Evolutionary conservation across 2,329 filamentous ascomycete species (phyloP), one percentile per base, ranked within the genome.

Genomic region (Fusarium cyanostomum): DNA sequence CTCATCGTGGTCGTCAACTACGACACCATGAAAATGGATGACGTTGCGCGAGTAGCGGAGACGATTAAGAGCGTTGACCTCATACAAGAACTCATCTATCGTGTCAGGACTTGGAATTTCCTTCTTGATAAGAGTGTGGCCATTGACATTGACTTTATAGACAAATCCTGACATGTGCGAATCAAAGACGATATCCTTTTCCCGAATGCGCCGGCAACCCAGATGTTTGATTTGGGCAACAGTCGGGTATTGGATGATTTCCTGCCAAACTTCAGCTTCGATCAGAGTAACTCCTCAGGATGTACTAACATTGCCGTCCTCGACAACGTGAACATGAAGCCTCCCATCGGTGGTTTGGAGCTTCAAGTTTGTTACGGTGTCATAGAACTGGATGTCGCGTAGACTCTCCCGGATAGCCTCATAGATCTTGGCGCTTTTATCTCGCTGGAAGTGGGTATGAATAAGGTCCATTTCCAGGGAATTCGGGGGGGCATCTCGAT

Each of bases 161-260:
- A 98, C 95, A 73, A 98, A 99, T 2, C 95, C 95, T 18, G 94
- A 98, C 75, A 98, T 87, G 79, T 99, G 95, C 1, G 92, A 91
- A 67, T 96, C 91, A 71, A 99, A 97, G 37, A 87, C 82, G 31
- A 99, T 81, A 33, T 92, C 87, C 44, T 85, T 86, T 74, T 98
- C 94, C 31, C 82, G 84, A 75, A 89, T 88, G 56, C 81, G 84
- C 62, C 78, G 81, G 68, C 87, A 91, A 31, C 78, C 76, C 48
- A 97, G 81, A 75, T 98, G 92, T 13, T 88, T 84, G 55, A 98
- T 85, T 61, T 90, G 87, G 34, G 85, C 86, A 21, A 89, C 80
- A 0, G 87, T 84, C 4, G 95, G 95, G 72, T 94, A 98, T 9
- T 87, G 84, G 55, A 99, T 96, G 56, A 95, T 95, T 79, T 99